phyloP scores from a whole-genome alignment of 192 early-diverging fungal species.

The Backusella westeae region DNA sequence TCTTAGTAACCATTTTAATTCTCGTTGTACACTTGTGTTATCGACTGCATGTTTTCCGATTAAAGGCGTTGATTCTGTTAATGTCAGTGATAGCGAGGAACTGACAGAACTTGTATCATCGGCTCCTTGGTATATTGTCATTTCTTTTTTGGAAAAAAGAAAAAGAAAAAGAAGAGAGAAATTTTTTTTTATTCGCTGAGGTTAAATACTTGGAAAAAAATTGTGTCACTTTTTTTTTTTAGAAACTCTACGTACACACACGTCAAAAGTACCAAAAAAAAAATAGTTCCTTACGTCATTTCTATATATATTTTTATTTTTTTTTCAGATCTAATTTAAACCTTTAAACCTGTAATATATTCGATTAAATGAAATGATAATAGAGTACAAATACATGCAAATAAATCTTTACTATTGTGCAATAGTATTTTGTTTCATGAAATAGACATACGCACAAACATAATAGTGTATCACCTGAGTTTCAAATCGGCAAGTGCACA shows the following conservation, averaged over 20 bases:
- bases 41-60: background rate
- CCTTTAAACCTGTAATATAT: background rate
- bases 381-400: background rate
- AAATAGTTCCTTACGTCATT: background rate
- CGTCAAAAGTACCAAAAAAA: background rate
- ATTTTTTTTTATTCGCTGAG: background rate
- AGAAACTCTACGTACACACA: background rate
- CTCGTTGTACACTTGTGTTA: slow-evolving; percentile 10
- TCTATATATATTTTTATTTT: background rate
- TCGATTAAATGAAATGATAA: background rate
- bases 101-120: background rate
- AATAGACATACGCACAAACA: background rate
- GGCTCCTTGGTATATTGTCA: slow-evolving; percentile 6
- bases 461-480: background rate
- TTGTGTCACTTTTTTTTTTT: background rate
- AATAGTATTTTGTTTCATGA: slow-evolving; percentile 3
- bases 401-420: background rate
- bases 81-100: slow-evolving; percentile 1
- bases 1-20: slow-evolving; percentile 31
- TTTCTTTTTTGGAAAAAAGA: background rate
- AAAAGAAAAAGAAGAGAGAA: background rate
- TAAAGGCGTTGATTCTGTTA: slow-evolving; percentile 10
- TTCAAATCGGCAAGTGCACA: background rate
- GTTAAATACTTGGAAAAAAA: background rate
- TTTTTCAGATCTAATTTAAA: background rate